Percentiles rank a stretch among this genome's conserved stretches.
These are phyloP conservation scores for Crithidia sp. DNA, from an alignment of 208 protist species.

Conservation along the genomic window DNA sequence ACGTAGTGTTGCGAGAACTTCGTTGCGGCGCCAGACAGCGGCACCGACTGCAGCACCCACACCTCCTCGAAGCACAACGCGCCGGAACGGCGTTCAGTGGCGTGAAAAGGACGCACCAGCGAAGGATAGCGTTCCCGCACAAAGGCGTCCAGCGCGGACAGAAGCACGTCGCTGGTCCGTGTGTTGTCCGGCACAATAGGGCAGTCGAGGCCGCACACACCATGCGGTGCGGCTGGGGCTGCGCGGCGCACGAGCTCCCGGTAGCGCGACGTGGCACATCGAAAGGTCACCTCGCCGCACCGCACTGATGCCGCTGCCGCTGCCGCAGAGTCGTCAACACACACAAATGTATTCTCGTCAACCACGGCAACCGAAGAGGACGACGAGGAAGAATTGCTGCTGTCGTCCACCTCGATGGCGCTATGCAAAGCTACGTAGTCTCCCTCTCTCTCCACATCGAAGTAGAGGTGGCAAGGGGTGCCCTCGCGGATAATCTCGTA, in stretches of 20 bases:
- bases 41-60: conserved; percentile 55
- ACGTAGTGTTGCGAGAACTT: conserved; percentile 92
- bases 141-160: conserved; percentile 57
- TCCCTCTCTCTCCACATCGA: conserved; percentile 83
- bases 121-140: conserved; percentile 37
- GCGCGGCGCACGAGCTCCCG: conserved; percentile 20
- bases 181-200: conserved; percentile 43
- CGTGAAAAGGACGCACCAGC: conserved; percentile 3
- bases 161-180: conserved; percentile 40
- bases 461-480: conserved; percentile 74
- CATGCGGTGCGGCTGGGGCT: conserved; percentile 10
- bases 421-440: conserved; percentile 38
- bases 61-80: conserved; percentile 35
- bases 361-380: conserved; percentile 29
- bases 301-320: neutral
- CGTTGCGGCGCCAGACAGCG: conserved; percentile 12
- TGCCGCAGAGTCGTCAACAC: conserved; percentile 6
- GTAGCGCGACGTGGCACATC: conserved; percentile 16
- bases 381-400: neutral
- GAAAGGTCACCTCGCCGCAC: conserved; percentile 11
- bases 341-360: conserved; percentile 9
- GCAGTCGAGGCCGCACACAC: conserved; percentile 60
- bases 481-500: conserved; percentile 88
- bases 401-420: conserved; percentile 30
- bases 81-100: neutral